Percentiles rank a stretch among this genome's conserved stretches.
Conservation (phyloP, 768 basidiomycete genomes). For the Podaxis sp. region DNA sequence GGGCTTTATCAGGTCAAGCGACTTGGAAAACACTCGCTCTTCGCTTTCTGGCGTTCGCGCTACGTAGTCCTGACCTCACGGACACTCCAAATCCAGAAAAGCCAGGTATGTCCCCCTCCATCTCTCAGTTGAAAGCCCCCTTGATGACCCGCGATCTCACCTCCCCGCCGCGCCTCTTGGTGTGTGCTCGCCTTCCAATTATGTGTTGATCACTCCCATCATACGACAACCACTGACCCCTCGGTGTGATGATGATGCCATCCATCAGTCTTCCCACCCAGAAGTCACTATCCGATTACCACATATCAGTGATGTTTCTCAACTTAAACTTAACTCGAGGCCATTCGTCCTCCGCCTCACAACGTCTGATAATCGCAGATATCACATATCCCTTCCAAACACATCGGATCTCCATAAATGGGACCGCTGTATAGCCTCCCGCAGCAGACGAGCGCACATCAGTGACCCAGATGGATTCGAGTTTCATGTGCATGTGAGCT, state of each 20-base stretch:
- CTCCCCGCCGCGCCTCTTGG: neutral
- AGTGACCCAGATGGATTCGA: conserved; percentile 10
- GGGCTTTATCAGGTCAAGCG: conserved; percentile 15
- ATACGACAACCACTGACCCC: conserved; percentile 3
- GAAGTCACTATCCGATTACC: conserved; percentile 13
- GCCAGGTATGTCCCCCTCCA: neutral
- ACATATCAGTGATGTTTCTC: conserved; percentile 16
- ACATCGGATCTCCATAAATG: conserved; percentile 13
- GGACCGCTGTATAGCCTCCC: conserved; percentile 6
- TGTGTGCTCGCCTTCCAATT: neutral
- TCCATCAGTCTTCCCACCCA: conserved; percentile 12
- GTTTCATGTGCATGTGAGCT: conserved; percentile 15
- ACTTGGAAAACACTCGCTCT: neutral
- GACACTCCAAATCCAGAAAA: conserved; percentile 12
- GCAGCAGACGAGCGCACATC: conserved; percentile 11
- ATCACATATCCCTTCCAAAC: conserved; percentile 15
- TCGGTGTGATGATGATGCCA: conserved; percentile 5
- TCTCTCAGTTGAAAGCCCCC: neutral
- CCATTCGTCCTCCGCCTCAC: conserved; percentile 14
- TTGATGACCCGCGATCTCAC: conserved; percentile 12
- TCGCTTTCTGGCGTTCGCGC: conserved; percentile 6
- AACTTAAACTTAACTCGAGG: conserved; percentile 15
- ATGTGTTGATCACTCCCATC: neutral
- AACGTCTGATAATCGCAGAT: conserved; percentile 12
- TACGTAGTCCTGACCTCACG: conserved; percentile 12